These are phyloP conservation scores for Stemphylium beticola DNA, from an alignment of 2,329 filamentous ascomycete species.

Conservation along the genomic window DNA sequence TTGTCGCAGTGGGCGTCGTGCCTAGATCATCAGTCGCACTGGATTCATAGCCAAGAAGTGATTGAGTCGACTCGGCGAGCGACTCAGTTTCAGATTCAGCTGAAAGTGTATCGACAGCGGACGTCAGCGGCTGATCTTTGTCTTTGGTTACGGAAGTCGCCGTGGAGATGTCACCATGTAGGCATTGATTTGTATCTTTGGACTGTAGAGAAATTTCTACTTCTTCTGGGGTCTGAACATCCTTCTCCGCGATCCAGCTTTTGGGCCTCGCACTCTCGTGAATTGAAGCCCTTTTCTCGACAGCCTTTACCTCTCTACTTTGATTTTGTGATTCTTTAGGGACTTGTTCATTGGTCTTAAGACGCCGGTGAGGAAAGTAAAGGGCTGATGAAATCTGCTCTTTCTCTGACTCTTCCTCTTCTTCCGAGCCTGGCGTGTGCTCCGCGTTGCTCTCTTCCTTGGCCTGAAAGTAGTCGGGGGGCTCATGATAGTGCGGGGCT, in stretches of 20 bases:
- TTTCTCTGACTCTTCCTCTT: conserved; percentile 68
- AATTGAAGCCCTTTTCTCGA: conserved; percentile 34
- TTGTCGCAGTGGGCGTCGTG: conserved; percentile 46
- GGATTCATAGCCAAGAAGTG: conserved; percentile 57
- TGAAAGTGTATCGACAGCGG: conserved; percentile 33
- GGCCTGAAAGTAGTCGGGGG: conserved; percentile 40
- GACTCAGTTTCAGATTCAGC: conserved; percentile 53
- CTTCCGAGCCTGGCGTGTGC: conserved; percentile 50
- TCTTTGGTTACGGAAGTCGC: conserved; percentile 49
- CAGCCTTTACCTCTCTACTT: conserved; percentile 33
- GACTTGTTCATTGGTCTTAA: conserved; percentile 50
- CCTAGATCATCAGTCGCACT: conserved; percentile 61
- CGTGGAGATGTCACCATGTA: conserved; percentile 64
- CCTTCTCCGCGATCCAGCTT: conserved; percentile 38
- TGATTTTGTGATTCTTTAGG: conserved; percentile 29
- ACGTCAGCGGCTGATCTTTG: conserved; percentile 47
- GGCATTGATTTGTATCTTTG: conserved; percentile 64
- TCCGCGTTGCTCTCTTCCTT: conserved; percentile 26
- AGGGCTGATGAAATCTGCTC: conserved; percentile 88
- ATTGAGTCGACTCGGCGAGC: conserved; percentile 51
- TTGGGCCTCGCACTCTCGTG: conserved; percentile 36
- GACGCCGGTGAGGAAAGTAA: conserved; percentile 76
- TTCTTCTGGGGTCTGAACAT: conserved; percentile 53
- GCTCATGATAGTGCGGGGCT: conserved; percentile 25
- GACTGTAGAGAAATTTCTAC: conserved; percentile 69